Percentiles rank a stretch among this genome's conserved stretches.
Evolutionary conservation across 257 asterid genomes (phyloP).

Genomic region (Gentiana straminea): DNA sequence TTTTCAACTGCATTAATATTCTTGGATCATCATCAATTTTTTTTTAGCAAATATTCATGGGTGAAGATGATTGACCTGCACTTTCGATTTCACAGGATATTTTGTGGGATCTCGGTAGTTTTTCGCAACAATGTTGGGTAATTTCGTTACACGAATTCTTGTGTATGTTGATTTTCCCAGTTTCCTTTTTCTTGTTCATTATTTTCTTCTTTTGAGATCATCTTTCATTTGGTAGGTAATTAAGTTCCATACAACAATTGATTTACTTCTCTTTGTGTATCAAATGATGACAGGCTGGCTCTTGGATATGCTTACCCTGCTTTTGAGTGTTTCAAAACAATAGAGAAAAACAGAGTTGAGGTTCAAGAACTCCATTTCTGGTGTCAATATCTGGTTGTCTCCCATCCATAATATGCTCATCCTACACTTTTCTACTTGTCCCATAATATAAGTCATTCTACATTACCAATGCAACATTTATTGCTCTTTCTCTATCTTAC

Average conservation of each 20-base stretch:
- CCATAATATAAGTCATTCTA: too few species aligned
- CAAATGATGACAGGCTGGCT: slow-evolving; percentile 36
- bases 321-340: slow-evolving; percentile 68
- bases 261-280: neutral
- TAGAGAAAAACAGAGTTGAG: slow-evolving; percentile 68
- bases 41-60: neutral
- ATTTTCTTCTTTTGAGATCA: slow-evolving; percentile 1
- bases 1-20: neutral
- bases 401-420: too few species aligned
- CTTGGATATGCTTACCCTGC: slow-evolving; percentile 95
- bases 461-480: too few species aligned
- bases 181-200: slow-evolving; percentile 12
- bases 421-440: too few species aligned
- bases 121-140: slow-evolving; percentile 54
- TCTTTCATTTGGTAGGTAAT: slow-evolving; percentile 3
- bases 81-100: slow-evolving; percentile 10
- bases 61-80: neutral
- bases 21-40: neutral
- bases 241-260: neutral
- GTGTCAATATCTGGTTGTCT: too few species aligned
- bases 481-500: too few species aligned
- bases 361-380: slow-evolving; percentile 71
- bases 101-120: slow-evolving; percentile 11
- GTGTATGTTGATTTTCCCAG: slow-evolving; percentile 41
- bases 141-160: slow-evolving; percentile 45